A percentile compares a stretch with the other conserved stretches of the same genome.
Evolutionary conservation across 225 moss, liverwort and hornwort species (phyloP).

Genomic region (Bryoerythrophyllum caledonicum): DNA sequence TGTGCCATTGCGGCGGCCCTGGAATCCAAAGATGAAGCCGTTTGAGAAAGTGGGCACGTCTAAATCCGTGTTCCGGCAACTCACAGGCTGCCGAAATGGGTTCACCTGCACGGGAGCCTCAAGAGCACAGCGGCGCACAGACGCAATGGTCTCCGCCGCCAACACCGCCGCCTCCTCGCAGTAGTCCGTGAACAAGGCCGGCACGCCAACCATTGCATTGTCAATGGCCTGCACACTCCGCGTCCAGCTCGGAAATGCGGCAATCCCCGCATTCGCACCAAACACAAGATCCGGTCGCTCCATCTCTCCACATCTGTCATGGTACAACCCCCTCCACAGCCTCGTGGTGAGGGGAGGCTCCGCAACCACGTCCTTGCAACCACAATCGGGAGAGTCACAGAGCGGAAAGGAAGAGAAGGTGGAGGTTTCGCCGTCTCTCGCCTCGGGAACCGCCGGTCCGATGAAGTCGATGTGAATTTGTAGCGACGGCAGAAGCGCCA

Average conservation of each 20-base stretch:
- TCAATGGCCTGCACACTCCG: conserved; percentile 53
- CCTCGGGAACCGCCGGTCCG: conserved; percentile 43
- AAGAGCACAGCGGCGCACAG: not conserved
- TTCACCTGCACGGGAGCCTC: conserved; percentile 48
- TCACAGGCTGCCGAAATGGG: conserved; percentile 78
- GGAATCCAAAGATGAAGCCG: conserved; percentile 60
- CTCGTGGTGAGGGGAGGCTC: conserved; percentile 38
- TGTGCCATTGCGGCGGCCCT: not conserved
- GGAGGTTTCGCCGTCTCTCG: conserved; percentile 55
- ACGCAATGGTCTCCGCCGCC: conserved; percentile 47
- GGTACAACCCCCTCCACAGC: conserved; percentile 82
- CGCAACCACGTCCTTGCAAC: conserved; percentile 35
- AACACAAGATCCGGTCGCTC: conserved; percentile 67
- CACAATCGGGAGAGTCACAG: conserved; percentile 57
- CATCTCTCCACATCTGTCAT: conserved; percentile 61
- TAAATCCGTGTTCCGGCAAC: conserved; percentile 42
- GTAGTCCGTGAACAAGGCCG: conserved; percentile 79
- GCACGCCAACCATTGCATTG: conserved; percentile 28
- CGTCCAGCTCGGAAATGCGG: conserved; percentile 83
- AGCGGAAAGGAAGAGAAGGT: conserved; percentile 37
- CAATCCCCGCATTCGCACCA: conserved; percentile 88
- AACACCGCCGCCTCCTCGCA: conserved; percentile 90
- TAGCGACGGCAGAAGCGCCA: conserved; percentile 56
- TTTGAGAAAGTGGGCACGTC: conserved; percentile 82
- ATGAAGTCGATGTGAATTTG: conserved; percentile 74